phyloP scores from a whole-genome alignment of 2,329 filamentous ascomycete genomes.

The Xylariaceae sp. region DNA sequence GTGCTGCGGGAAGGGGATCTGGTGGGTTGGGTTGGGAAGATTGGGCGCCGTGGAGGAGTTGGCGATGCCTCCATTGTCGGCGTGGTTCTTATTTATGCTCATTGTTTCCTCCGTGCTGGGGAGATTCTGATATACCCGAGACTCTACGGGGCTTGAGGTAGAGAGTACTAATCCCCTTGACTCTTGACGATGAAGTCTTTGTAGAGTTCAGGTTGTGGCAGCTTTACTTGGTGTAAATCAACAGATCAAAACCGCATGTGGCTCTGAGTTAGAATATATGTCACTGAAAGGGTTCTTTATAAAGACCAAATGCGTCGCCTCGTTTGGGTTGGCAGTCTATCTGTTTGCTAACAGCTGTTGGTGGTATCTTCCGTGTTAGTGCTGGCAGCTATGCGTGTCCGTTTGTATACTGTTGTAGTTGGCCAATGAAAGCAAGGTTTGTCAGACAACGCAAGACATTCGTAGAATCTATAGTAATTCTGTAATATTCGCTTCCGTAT shows the following conservation, averaged over 20 bases:
- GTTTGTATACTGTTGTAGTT: constrained; percentile 12
- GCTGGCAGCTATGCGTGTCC: background rate
- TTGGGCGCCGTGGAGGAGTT: background rate
- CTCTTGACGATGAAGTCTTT: background rate
- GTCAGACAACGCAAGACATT: constrained; percentile 5
- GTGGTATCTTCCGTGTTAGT: background rate
- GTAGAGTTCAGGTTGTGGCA: background rate
- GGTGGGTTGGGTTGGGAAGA: background rate
- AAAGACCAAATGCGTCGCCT: background rate
- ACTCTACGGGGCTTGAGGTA: background rate
- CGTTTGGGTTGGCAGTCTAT: constrained; percentile 9
- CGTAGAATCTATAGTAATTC: constrained; percentile 3
- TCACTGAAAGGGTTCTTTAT: background rate
- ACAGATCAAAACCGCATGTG: background rate
- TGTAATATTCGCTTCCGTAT: background rate
- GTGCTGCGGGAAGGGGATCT: constrained; percentile 36
- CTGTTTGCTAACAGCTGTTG: constrained; percentile 11
- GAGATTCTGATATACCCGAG: background rate
- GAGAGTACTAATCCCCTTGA: background rate
- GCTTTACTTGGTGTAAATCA: background rate
- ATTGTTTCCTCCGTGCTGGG: background rate
- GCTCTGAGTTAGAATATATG: background rate
- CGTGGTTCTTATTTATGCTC: background rate
- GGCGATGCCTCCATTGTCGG: background rate
- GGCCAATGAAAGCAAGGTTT: constrained; percentile 7